Evolutionary conservation across 192 early-diverging fungal genomes (phyloP), one percentile per base, ranked within the genome.

Genomic region (Irineochytrium annulatum): DNA sequence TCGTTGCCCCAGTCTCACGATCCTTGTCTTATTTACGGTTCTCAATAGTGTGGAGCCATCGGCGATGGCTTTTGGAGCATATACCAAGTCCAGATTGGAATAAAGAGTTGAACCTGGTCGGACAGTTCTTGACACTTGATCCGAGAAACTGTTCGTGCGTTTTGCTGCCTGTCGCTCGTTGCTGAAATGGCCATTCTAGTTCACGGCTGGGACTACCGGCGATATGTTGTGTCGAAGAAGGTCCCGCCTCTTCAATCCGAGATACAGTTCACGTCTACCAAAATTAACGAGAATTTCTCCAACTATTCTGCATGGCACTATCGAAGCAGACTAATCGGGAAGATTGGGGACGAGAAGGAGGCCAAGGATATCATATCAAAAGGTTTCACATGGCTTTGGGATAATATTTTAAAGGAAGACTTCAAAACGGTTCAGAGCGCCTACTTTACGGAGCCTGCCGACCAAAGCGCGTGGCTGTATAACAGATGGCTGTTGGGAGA

Each of bases 271-370:
- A 95, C 93, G 0, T 89, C 84, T 0, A 76, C 72, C 43, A 96
- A 99, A 71, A 95, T 99, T 70, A 80, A 81, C 44, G 84, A 89
- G 65, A 92, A 90, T 70, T 97, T 94, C 68, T 92, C 91, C 20
- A 99, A 99, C 76, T 94, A 90, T 65, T 91, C 93, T 13, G 97
- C 97, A n/a, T 99, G 97, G 97, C 95, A 99, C 67, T 88, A 96
- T 63, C 72, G 97, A 52, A 88, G 84, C 53, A 95, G 91, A 63
- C 60, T 94, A 14, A 68, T 98, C 27, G 83, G 43, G 30, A 35
- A 53, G 20, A 14, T 28, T 43, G 13, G 49, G 49, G 37, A 41
- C n/a, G 11, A 41, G 37, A 41, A n/a, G 8, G 37, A 41, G 37
- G n/a, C 37, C 37, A 41, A 41, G 37, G n/a, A 41, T 13, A n/a